These are phyloP conservation scores for Actinomucor elegans DNA, from an alignment of 371 early-diverging fungal genomes.

Conservation along the genomic window DNA sequence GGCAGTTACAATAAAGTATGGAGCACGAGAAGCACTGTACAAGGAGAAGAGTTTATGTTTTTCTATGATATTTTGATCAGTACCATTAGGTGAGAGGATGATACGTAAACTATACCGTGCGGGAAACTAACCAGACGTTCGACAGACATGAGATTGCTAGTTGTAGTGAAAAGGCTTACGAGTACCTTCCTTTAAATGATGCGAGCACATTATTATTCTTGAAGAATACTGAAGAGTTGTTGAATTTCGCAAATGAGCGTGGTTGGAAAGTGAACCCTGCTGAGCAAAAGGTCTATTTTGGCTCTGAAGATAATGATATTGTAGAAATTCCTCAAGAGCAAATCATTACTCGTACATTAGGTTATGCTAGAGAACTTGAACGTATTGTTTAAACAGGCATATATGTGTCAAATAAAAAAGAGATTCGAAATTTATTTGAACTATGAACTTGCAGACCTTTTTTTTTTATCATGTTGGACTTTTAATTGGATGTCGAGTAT, in stretches of 20 bases:
- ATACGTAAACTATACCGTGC: background rate
- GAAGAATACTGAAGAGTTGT: conserved; percentile 72
- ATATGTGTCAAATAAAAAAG: conserved; percentile 9
- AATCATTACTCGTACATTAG: conserved; percentile 81
- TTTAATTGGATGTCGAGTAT: too few relatives aligned
- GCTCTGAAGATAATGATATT: conserved; percentile 56
- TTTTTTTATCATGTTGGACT: too few relatives aligned
- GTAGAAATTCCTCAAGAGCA: conserved; percentile 79
- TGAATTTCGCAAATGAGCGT: conserved; percentile 76
- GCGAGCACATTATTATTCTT: conserved; percentile 90
- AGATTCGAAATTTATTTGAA: too few relatives aligned
- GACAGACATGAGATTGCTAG: conserved; percentile 90
- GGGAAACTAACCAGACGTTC: background rate
- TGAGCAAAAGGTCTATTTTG: conserved; percentile 83
- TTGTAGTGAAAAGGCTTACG: conserved; percentile 92
- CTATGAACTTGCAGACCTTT: too few relatives aligned
- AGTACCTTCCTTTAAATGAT: conserved; percentile 80
- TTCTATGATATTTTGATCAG: conserved; percentile 92
- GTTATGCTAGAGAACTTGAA: conserved; percentile 94
- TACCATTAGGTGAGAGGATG: conserved; percentile 77
- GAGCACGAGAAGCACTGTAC: conserved; percentile 84
- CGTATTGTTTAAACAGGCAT: conserved; percentile 84
- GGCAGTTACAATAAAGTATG: conserved; percentile 96
- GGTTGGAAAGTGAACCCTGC: conserved; percentile 83
- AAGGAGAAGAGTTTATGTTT: conserved; percentile 86